These are phyloP conservation scores for Paxillus involutus DNA, from an alignment of 768 basidiomycete genomes.

Conservation along the genomic window DNA sequence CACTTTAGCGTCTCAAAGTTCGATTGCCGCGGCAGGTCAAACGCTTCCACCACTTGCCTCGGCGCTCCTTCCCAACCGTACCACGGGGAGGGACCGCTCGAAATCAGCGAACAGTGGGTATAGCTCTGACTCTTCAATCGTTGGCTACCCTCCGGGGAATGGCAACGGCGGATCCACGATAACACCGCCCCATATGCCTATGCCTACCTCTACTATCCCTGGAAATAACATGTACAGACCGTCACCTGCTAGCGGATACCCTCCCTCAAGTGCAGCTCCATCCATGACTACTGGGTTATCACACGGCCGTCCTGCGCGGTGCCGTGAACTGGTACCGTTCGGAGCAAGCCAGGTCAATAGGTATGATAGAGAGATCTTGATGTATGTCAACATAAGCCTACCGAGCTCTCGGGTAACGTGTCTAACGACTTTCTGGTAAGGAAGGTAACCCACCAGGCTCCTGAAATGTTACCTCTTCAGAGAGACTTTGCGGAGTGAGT, in stretches of 20 bases:
- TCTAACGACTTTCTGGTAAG: not conserved
- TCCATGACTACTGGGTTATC: not conserved
- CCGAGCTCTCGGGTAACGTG: not conserved
- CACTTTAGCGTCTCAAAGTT: not conserved
- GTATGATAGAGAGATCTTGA: not conserved
- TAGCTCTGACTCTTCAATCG: not conserved
- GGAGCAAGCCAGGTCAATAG: not conserved
- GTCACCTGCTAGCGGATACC: not conserved
- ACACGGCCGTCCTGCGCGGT: too few species aligned
- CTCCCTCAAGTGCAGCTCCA: not conserved
- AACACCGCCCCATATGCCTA: not conserved
- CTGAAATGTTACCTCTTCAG: not conserved
- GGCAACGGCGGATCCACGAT: not conserved
- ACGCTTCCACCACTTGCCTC: not conserved
- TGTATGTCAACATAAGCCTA: not conserved
- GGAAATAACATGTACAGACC: not conserved
- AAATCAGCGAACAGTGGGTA: not conserved
- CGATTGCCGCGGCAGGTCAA: not conserved
- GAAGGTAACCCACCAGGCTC: not conserved
- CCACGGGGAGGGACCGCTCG: not conserved
- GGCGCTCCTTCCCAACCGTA: not conserved
- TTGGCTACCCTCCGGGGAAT: not conserved
- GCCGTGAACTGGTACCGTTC: not conserved
- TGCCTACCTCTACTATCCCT: not conserved
- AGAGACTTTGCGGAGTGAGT: not conserved